Evolutionary conservation across 2,329 filamentous ascomycete species (phyloP), one percentile per base, ranked within the genome.

Genomic region (Fusarium metavorans): DNA sequence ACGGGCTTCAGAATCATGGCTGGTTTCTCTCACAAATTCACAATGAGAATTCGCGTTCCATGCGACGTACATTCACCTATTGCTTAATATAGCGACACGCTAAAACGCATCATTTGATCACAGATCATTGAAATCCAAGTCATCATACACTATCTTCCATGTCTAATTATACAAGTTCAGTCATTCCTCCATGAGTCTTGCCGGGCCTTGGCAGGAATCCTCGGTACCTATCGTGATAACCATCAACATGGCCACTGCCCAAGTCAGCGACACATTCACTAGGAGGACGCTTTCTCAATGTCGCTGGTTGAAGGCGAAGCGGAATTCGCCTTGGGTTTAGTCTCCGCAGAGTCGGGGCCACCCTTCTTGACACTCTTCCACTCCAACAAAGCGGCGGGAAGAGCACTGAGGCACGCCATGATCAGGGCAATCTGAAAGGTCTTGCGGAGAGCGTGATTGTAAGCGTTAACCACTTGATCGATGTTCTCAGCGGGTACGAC

Each of bases 351-450:
- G 3, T 9, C 16, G 2, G 25, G 18, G 16, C 48, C 11, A 20
- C 18, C 10, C 48, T 20, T 52, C 62, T 73, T 73, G 4, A 74
- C 70, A 6, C 64, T 71, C 27, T 64, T 63, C 72, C 72, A 75
- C 34, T 75, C 72, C 58, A 75, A 30, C 13, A 64, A n/a, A 0
- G 57, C 62, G 5, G 65, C 65, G 1, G 65, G 67, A 25, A 75
- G 13, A 20, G 64, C 52, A 41, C 64, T 45, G 25, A 71, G 48
- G 25, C 70, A 71, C 0, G 87, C 85, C 77, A 91, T 83, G 2
- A 88, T 87, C 9, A 92, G 83, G 2, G 86, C 87, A 10, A 93
- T 88, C 70, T 89, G 88, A 78, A 92, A 94, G 1, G 88, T 87
- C 67, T 87, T 82, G 2, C 86, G 86, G 41, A 94, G 81, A 0